These are phyloP conservation scores for Porcisia hertigi DNA, from an alignment of 208 protist species.

Conservation along the genomic window DNA sequence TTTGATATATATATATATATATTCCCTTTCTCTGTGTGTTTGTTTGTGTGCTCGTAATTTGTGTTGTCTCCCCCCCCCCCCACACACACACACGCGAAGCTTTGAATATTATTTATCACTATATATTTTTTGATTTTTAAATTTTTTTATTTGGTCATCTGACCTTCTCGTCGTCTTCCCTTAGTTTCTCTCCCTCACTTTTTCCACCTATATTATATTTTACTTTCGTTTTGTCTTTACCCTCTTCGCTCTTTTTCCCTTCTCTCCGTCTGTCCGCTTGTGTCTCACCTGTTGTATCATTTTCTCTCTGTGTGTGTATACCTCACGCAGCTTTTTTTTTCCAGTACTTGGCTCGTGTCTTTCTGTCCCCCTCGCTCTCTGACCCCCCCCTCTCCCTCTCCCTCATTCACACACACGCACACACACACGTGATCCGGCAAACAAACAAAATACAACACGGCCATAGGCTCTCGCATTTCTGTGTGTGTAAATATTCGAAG, in stretches of 20 bases:
- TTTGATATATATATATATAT: no score
- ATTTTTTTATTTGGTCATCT: no score
- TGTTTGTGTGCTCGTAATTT: background rate
- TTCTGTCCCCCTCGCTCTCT: background rate
- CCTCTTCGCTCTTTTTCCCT: background rate
- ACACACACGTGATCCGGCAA: background rate
- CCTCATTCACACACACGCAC: background rate
- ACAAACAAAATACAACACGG: no score
- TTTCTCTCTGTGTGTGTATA: no score
- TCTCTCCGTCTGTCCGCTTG: background rate
- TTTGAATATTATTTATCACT: no score
- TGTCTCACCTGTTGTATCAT: background rate
- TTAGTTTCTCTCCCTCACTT: background rate
- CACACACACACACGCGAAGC: no score
- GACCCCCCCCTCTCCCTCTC: background rate
- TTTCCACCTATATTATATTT: background rate
- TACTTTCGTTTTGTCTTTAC: background rate
- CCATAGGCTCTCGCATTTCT: no score
- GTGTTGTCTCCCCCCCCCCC: no score
- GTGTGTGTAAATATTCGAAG: background rate
- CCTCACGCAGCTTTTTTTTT: no score
- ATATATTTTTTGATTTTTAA: no score
- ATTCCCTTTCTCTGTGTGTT: background rate
- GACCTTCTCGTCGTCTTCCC: background rate
- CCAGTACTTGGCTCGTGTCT: background rate